These are phyloP conservation scores for Fusarium chlamydosporum DNA, from an alignment of 2,329 filamentous ascomycete species.

Conservation along the genomic window DNA sequence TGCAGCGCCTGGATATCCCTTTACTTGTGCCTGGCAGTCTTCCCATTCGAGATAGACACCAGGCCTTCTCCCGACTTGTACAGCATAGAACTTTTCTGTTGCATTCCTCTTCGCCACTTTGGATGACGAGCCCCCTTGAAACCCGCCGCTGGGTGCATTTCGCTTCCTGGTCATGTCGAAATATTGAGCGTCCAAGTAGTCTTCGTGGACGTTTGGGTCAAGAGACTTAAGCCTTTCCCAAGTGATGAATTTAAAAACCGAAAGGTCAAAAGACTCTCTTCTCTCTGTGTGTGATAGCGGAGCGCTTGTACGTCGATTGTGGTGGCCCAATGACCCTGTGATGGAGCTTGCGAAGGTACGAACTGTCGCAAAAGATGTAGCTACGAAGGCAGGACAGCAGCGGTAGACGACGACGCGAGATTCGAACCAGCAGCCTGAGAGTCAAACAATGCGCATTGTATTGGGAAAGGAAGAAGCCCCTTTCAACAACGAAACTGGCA, in stretches of 20 bases:
- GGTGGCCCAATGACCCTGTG: conserved; percentile 10
- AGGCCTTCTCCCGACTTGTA: conserved; percentile 68
- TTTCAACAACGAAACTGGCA: conserved; percentile 15
- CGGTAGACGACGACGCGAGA: conserved; percentile 42
- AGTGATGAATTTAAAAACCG: conserved; percentile 47
- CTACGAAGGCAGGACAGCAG: conserved; percentile 13
- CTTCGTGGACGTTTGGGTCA: conserved; percentile 18
- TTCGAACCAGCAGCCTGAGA: conserved; percentile 44
- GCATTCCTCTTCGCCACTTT: conserved; percentile 67
- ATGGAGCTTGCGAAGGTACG: conserved; percentile 36
- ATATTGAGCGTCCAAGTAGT: conserved; percentile 14
- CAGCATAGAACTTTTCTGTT: conserved; percentile 73
- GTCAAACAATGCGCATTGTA: conserved; percentile 52
- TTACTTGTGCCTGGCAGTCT: conserved; percentile 73
- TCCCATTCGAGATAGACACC: conserved; percentile 74
- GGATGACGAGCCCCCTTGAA: conserved; percentile 39
- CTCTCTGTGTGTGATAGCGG: conserved; percentile 36
- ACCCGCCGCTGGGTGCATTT: conserved; percentile 39
- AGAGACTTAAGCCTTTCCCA: conserved; percentile 10
- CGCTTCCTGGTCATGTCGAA: conserved; percentile 54
- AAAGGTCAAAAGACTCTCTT: conserved; percentile 34
- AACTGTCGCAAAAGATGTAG: conserved; percentile 28
- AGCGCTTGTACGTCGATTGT: conserved; percentile 24
- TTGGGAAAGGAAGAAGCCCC: conserved; percentile 7
- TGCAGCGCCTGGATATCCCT: conserved; percentile 73